These are phyloP conservation scores for Yamadazyma aaseri DNA, from an alignment of 1,139 yeast genomes.

Conservation along the genomic window DNA sequence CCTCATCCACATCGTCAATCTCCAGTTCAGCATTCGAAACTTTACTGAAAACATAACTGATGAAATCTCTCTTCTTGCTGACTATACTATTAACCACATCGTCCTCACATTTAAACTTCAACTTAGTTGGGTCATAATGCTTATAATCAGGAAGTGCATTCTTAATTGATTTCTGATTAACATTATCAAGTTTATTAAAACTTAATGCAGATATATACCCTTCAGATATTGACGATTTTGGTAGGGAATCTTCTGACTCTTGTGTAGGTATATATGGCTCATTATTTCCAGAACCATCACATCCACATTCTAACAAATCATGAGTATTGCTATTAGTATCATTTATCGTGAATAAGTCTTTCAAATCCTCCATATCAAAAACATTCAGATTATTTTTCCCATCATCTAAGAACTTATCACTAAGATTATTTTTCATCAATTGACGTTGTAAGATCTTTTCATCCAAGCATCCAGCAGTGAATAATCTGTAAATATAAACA, in stretches of 20 bases:
- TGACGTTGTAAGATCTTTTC: slow-evolving; percentile 96
- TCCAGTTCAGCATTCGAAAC: slow-evolving; percentile 9
- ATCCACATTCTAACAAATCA: slow-evolving; percentile 73
- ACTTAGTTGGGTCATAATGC: slow-evolving; percentile 52
- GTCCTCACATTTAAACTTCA: slow-evolving; percentile 7
- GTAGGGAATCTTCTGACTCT: neutral
- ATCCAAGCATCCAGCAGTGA: slow-evolving; percentile 87
- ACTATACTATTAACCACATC: slow-evolving; percentile 12
- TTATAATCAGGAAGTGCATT: slow-evolving; percentile 59
- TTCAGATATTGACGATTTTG: slow-evolving; percentile 1
- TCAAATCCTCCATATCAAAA: slow-evolving; percentile 64
- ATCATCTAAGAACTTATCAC: slow-evolving; percentile 72
- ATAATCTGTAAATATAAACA: slow-evolving; percentile 78
- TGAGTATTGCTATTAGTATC: slow-evolving; percentile 73
- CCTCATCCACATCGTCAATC: too few species aligned
- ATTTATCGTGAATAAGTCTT: slow-evolving; percentile 68
- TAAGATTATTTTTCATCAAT: slow-evolving; percentile 75
- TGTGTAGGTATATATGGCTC: slow-evolving; percentile 1
- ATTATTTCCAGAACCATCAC: slow-evolving; percentile 51
- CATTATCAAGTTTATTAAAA: slow-evolving; percentile 30
- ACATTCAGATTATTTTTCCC: slow-evolving; percentile 39
- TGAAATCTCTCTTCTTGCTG: slow-evolving; percentile 5
- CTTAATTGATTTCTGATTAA: slow-evolving; percentile 44
- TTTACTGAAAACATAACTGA: slow-evolving; percentile 17
- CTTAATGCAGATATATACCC: slow-evolving; percentile 58